Evolutionary conservation across 1,284 basidiomycete species (phyloP), one percentile per base, ranked within the genome.

Genomic region (Puccinia coronata): DNA sequence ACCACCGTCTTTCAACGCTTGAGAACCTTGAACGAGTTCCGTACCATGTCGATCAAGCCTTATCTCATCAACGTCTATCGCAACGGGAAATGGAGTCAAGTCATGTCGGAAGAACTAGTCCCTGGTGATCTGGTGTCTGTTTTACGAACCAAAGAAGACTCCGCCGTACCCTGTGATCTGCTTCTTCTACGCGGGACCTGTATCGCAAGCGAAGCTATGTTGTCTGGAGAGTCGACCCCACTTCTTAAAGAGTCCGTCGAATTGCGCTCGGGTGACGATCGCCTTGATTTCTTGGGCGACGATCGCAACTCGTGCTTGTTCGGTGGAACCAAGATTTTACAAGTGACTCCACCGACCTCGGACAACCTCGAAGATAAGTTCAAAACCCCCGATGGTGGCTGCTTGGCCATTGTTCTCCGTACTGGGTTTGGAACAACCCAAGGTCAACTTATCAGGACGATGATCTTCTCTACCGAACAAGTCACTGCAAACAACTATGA

Each of bases 391-490:
- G 94, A 96, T 84, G 91, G 90, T 25, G 95, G 95, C 39, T 96
- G 94, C 86, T 90, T 96, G 31, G 95, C 94, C 11, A 89, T 95
- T 53, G 94, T 98, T 9, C 89, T 97, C 53, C 91, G 94, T 82
- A 97, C 96, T n/a, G 95, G 96, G 4, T 98, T 98, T 85, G 95
- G 96, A 31, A 98, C 96, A 3, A 91, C 94, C 0, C 96, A 98
- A 86, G 95, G 96, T 74, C 94, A 96, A 87, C 91, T 98, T 65
- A 94, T 98, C 51, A 89, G 95, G 83, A 98, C 95, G 0, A 98
- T 98, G 95, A 95, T 98, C 82, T 98, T 97, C 88, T 95, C 93
- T 4, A 95, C 93, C 0, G 95, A 98, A 85, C 92, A 94, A 23
- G 92, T 98, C 28, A 94, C 93, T 16, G 96, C 95, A 49, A 97